phyloP scores from a whole-genome alignment of 306 rosid species.

The Comarum palustre region DNA sequence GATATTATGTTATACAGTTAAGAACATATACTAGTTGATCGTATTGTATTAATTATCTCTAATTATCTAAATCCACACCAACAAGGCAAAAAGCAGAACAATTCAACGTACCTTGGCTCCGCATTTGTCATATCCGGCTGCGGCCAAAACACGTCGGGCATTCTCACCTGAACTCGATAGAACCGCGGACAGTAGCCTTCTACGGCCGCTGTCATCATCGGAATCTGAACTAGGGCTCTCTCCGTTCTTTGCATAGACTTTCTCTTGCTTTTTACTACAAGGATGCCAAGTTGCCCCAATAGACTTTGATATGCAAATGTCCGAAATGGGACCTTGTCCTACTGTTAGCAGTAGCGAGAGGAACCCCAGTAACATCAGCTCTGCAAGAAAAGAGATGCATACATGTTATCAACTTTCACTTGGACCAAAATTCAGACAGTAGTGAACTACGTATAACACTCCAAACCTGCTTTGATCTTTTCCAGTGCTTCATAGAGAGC shows the following conservation, averaged over 20 bases:
- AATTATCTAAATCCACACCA: neutral
- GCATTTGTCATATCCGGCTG: constrained; percentile 40
- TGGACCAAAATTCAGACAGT: neutral
- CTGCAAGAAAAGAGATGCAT: constrained; percentile 20
- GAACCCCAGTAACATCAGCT: constrained; percentile 82
- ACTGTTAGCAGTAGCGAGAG: constrained; percentile 71
- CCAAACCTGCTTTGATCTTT: constrained; percentile 75
- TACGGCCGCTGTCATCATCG: constrained; percentile 18
- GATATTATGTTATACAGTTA: neutral
- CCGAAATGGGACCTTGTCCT: constrained; percentile 52
- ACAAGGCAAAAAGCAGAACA: neutral
- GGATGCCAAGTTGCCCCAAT: constrained; percentile 74
- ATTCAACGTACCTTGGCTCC: constrained; percentile 32
- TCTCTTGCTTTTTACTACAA: constrained; percentile 36
- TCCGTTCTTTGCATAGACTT: neutral
- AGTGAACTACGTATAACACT: too few relatives aligned
- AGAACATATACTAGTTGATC: neutral
- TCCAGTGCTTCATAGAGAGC: constrained; percentile 64
- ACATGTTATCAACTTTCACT: neutral
- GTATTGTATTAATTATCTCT: neutral
- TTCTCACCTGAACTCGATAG: neutral
- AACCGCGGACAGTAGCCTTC: constrained; percentile 30
- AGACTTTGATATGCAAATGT: constrained; percentile 47
- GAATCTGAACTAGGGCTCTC: neutral
- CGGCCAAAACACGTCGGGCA: constrained; percentile 52